phyloP scores from a whole-genome alignment of 1,139 yeast genomes.

The Yamadazyma conglobata region DNA sequence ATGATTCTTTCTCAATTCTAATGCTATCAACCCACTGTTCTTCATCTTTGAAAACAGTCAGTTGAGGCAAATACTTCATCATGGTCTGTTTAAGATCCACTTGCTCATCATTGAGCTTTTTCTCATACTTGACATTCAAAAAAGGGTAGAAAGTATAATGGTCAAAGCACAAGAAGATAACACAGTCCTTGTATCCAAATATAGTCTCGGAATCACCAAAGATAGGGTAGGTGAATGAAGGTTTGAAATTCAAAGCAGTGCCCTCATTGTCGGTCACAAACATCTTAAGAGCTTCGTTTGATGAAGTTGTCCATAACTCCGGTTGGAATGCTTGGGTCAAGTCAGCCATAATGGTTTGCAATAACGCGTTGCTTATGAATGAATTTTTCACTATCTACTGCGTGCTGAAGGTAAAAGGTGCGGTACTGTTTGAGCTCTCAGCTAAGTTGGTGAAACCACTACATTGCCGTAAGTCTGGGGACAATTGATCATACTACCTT shows the following conservation, averaged over 20 bases:
- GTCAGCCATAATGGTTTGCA: constrained; percentile 7
- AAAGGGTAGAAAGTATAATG: constrained; percentile 46
- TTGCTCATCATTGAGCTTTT: constrained; percentile 48
- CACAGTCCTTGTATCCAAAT: constrained; percentile 75
- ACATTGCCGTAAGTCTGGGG: too few species aligned
- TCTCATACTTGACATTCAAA: constrained; percentile 53
- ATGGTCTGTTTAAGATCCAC: constrained; percentile 53
- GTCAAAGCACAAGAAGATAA: constrained; percentile 46
- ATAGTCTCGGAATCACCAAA: constrained; percentile 90
- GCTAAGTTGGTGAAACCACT: too few species aligned
- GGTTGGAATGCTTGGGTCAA: constrained; percentile 36
- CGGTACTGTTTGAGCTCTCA: too few species aligned
- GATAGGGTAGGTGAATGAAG: constrained; percentile 85
- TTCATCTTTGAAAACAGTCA: constrained; percentile 61
- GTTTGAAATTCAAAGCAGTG: constrained; percentile 56
- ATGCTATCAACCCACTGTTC: constrained; percentile 59
- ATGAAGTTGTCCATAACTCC: constrained; percentile 64
- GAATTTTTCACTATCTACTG: too few species aligned
- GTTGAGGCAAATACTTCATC: constrained; percentile 56
- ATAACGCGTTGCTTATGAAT: constrained; percentile 3
- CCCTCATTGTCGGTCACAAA: constrained; percentile 53
- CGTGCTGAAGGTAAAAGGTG: too few species aligned
- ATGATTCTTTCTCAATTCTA: constrained; percentile 42
- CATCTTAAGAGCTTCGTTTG: constrained; percentile 61
- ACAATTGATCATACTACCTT: too few species aligned